Base-by-base conservation (phyloP, 257 asterid species). In the Orobanche coerulescens region DNA sequence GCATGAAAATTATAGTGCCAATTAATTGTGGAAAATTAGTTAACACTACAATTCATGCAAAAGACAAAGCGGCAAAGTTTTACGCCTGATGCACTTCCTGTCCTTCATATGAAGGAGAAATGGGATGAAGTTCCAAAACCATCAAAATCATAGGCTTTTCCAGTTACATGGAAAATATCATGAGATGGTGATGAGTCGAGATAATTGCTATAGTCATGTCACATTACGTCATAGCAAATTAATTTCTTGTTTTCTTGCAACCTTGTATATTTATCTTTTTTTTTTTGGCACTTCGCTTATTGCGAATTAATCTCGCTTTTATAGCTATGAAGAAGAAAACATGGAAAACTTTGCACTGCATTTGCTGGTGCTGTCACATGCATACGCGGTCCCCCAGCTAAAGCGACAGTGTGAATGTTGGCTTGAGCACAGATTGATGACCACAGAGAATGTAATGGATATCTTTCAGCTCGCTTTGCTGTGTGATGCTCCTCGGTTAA, bases 401-500 rank as follows among this genome's bases (percentile, higher is more conserved):
- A 92, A 86, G 71, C 68, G 68, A 68, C 42, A 80, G 12, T 87
- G 86, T 20, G 96, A 76, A 54, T 44, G 75, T 75, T 74, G 84
- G 89, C 64, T 92, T 0, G 96, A 86, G 83, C 63, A 63, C 24
- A 74, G 78, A 58, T 59, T 73, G 71, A 53, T 86, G 12, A 69
- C 66, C 19, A 69, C 75, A 0, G 98, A 86, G 74, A 88, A 81
- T 36, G 95, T 42, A 11, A 50, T 81, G 0, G 98, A 92, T 23
- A 76, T 82, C 16, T 88, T 88, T 57, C 98, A 92, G 79, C 81
- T 88, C 2, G 83, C 98, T 39, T 66, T 92, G 70, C 78, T 88
- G 13, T 92, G 98, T 42, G 91, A 88, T 56, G 80, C 87, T 23
- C 86, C 95, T 46, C 81, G 96, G 39, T 89, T 92, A 61, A 62